Percentiles rank a stretch among this genome's conserved stretches.
phyloP scores from a whole-genome alignment of 352 stramenopile genomes.

The Phytophthora macrochlamydospora region DNA sequence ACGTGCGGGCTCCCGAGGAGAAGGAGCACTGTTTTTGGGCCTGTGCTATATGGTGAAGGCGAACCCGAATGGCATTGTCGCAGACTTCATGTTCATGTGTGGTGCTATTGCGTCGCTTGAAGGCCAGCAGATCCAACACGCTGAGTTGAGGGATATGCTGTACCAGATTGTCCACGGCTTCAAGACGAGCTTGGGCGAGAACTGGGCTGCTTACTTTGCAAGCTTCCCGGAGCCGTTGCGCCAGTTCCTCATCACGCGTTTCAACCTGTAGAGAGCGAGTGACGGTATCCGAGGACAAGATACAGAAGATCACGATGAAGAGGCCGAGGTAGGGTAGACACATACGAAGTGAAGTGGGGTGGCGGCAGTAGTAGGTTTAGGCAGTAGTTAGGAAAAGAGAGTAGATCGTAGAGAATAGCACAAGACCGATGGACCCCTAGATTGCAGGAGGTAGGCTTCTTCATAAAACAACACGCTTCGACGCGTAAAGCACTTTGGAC shows the following conservation, averaged over 20 bases:
- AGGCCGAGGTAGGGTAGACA: conserved; percentile 20
- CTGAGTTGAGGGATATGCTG: conserved; percentile 85
- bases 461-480: conserved; percentile 3
- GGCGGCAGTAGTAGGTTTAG: conserved; percentile 6
- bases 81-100: conserved; percentile 92
- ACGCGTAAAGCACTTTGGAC: too few relatives aligned
- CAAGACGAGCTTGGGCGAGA: conserved; percentile 87
- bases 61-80: conserved; percentile 88
- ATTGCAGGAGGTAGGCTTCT: conserved; percentile 34
- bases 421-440: conserved; percentile 30
- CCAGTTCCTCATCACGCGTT: conserved; percentile 80
- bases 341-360: conserved; percentile 32
- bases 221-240: conserved; percentile 84
- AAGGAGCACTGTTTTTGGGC: conserved; percentile 92
- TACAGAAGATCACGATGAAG: conserved; percentile 17
- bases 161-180: conserved; percentile 90
- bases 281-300: conserved; percentile 14
- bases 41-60: conserved; percentile 92
- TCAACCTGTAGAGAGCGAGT: conserved; percentile 70
- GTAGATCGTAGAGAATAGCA: conserved; percentile 44
- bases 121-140: conserved; percentile 75
- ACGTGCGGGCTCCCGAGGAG: conserved; percentile 84
- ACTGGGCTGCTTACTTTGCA: conserved; percentile 86
- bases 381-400: conserved; percentile 46
- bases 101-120: conserved; percentile 88